Percentiles rank a stretch among this genome's conserved stretches.
phyloP scores from a whole-genome alignment of 169 alveolate species.

The Plasmodium cynomolgi region DNA sequence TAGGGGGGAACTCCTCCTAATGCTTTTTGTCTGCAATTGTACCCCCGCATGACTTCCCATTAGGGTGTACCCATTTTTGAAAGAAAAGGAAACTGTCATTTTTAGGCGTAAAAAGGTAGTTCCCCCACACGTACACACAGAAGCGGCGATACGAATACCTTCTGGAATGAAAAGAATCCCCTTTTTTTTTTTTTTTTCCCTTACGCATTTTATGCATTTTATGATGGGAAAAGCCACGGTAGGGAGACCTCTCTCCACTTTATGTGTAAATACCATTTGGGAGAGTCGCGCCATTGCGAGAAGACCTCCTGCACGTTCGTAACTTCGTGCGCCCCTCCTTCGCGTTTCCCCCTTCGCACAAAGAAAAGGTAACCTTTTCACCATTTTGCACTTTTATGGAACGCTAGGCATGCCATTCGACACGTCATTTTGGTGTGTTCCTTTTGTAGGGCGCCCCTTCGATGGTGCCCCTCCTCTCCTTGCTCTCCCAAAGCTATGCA shows the following conservation, averaged over 20 bases:
- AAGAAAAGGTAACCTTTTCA: neutral
- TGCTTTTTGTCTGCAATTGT: neutral
- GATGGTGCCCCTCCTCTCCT: neutral
- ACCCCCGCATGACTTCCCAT: neutral
- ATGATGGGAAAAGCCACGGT: neutral
- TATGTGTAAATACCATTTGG: neutral
- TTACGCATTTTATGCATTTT: neutral
- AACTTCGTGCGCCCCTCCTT: neutral
- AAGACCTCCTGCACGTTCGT: neutral
- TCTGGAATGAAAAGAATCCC: neutral
- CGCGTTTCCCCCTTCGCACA: neutral
- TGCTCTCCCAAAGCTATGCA: neutral
- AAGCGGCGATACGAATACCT: neutral
- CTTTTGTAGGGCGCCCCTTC: neutral
- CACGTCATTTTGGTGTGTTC: neutral
- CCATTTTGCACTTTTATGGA: neutral
- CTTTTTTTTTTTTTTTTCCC: neutral
- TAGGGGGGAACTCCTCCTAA: neutral
- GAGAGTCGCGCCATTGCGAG: neutral
- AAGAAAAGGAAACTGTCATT: neutral
- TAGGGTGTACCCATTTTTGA: neutral
- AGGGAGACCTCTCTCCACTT: neutral
- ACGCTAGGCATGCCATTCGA: neutral
- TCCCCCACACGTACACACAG: neutral
- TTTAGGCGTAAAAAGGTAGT: neutral